Evolutionary conservation across 352 stramenopile genomes (phyloP).

Genomic region (Phytopythium chamaehyphon): DNA sequence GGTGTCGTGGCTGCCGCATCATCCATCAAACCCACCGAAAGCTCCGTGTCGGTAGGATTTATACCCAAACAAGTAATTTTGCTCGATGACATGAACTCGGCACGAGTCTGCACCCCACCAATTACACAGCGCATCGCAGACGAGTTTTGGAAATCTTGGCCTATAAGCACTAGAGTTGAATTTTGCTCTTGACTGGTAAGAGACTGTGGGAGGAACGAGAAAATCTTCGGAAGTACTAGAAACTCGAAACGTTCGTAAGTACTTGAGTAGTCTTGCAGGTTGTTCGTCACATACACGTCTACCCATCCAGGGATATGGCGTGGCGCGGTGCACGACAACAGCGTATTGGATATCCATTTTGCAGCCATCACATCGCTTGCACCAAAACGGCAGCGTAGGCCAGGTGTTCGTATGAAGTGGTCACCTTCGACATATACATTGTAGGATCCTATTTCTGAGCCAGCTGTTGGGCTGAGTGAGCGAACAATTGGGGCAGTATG

Average conservation of each 20-base stretch:
- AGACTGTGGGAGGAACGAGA: constrained; percentile 15
- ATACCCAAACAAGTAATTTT: constrained; percentile 16
- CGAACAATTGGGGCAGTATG: constrained; percentile 10
- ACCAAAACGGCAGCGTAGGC: constrained; percentile 42
- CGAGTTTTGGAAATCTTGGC: constrained; percentile 35
- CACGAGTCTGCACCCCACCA: constrained; percentile 17
- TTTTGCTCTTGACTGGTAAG: constrained; percentile 9
- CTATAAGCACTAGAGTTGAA: constrained; percentile 15
- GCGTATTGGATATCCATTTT: constrained; percentile 27
- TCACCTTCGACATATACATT: constrained; percentile 21
- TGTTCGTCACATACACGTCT: constrained; percentile 46
- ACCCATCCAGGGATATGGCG: constrained; percentile 23
- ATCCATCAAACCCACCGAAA: constrained; percentile 32
- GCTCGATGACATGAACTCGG: constrained; percentile 17
- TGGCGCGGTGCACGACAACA: constrained; percentile 27
- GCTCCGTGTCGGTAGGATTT: constrained; percentile 6
- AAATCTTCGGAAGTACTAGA: constrained; percentile 23
- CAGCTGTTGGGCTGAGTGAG: constrained; percentile 13
- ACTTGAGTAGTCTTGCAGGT: constrained; percentile 45
- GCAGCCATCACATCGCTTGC: constrained; percentile 20
- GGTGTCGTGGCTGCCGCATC: constrained; percentile 20
- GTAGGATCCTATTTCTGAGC: constrained; percentile 28
- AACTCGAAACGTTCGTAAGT: constrained; percentile 31
- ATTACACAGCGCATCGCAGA: constrained; percentile 29
- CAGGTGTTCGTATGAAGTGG: constrained; percentile 27